A percentile compares a stretch with the other conserved stretches of the same genome.
Conservation (phyloP, 129 eudicot genomes). For the Kitagawia praeruptora region DNA sequence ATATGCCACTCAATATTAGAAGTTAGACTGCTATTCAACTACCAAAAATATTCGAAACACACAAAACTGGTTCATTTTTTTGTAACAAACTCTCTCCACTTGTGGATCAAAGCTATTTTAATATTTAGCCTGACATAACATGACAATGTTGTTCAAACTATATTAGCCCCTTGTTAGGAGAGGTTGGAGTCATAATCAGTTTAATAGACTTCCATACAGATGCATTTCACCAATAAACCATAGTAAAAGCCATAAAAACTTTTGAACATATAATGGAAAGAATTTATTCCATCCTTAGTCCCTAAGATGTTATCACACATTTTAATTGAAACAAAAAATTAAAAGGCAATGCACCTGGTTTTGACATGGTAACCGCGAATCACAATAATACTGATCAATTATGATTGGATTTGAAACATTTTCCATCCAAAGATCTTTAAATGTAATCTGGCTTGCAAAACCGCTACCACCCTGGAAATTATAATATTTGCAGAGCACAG, state of each 20-base stretch:
- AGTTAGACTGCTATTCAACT: neutral
- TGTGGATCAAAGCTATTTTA: neutral
- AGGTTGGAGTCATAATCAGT: neutral
- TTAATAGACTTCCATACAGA: neutral
- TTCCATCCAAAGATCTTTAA: slow-evolving; percentile 56
- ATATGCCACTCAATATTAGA: neutral
- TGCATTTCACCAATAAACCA: neutral
- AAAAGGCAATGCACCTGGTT: slow-evolving; percentile 51
- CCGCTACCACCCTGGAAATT: slow-evolving; percentile 77
- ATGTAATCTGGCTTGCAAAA: slow-evolving; percentile 52
- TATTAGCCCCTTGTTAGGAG: neutral
- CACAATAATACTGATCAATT: slow-evolving; percentile 87
- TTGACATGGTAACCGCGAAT: slow-evolving; percentile 44
- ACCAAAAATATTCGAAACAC: neutral
- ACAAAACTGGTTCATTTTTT: neutral
- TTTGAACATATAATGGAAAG: neutral
- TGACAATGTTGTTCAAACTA: neutral
- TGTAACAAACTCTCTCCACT: neutral
- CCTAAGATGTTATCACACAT: neutral
- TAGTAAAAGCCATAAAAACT: neutral
- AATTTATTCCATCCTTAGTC: neutral
- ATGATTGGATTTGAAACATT: slow-evolving; percentile 85
- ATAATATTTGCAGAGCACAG: neutral
- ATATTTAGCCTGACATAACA: neutral
- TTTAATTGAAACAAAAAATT: neutral